These are phyloP conservation scores for Clarireedia homoeocarpa DNA, from an alignment of 2,329 filamentous ascomycete genomes.

Conservation along the genomic window DNA sequence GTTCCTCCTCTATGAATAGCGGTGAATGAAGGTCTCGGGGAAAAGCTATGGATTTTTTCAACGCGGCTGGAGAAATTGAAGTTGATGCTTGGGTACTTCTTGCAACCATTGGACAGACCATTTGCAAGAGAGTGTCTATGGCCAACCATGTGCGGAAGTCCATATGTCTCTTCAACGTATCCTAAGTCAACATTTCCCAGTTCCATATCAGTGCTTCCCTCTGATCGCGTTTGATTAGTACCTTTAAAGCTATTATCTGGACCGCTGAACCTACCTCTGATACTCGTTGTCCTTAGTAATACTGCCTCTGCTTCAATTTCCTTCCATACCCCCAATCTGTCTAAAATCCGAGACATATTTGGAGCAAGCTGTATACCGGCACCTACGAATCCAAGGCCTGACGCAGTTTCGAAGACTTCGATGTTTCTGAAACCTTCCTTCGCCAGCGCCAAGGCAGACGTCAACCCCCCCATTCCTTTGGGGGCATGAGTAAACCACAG, in stretches of 20 bases:
- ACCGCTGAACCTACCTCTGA: conserved; percentile 45
- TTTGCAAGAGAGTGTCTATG: conserved; percentile 67
- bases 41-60: conserved; percentile 49
- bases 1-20: conserved; percentile 47
- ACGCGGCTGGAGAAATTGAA: conserved; percentile 60
- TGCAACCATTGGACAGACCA: conserved; percentile 63
- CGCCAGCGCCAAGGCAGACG: conserved; percentile 63
- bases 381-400: conserved; percentile 70
- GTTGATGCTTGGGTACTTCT: conserved; percentile 50
- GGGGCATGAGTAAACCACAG: no score
- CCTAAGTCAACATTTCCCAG: conserved; percentile 62
- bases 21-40: conserved; percentile 51
- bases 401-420: conserved; percentile 65
- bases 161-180: conserved; percentile 59
- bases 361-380: conserved; percentile 80
- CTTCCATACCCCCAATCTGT: conserved; percentile 66
- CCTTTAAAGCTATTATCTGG: neutral
- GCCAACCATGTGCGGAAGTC: conserved; percentile 55
- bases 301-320: conserved; percentile 65
- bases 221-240: conserved; percentile 27
- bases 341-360: conserved; percentile 72
- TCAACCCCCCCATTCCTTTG: conserved; percentile 70
- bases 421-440: conserved; percentile 69
- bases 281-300: conserved; percentile 62
- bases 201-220: conserved; percentile 61